Percentiles rank a stretch among this genome's conserved stretches.
These are phyloP conservation scores for Eragrostis tef DNA, from an alignment of 202 grass and related monocot species.

Conservation along the genomic window DNA sequence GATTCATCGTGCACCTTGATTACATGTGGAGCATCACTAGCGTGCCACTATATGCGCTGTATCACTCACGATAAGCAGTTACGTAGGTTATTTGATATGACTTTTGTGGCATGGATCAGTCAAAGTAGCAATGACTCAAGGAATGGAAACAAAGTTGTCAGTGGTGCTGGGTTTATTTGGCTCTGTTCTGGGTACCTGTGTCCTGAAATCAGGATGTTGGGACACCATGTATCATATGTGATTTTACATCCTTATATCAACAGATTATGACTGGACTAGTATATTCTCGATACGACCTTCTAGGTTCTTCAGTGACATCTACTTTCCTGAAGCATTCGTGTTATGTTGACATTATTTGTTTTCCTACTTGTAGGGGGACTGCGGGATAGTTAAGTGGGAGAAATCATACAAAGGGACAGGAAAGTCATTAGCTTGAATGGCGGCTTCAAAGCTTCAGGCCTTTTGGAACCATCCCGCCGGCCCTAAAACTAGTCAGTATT, in stretches of 20 bases:
- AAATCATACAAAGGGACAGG: background rate
- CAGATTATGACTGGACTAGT: background rate
- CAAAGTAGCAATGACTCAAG: background rate
- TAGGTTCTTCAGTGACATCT: background rate
- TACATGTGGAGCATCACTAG: no score
- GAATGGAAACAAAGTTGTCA: background rate
- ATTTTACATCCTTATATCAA: background rate
- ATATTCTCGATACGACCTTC: background rate
- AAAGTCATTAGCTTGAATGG: slow-evolving; percentile 16
- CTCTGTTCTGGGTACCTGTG: no score
- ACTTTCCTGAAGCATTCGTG: background rate
- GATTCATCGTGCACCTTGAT: no score
- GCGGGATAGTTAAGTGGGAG: background rate
- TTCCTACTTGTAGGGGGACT: background rate
- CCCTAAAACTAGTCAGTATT: slow-evolving; percentile 40
- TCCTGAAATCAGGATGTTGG: background rate
- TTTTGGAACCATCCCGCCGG: slow-evolving; percentile 44
- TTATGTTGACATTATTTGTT: background rate
- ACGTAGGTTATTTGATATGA: background rate
- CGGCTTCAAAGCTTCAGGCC: slow-evolving; percentile 36
- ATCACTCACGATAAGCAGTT: no score
- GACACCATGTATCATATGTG: background rate
- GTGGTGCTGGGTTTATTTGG: background rate
- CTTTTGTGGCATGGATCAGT: background rate
- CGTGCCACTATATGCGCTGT: no score